Evolutionary conservation across 2,329 filamentous ascomycete species (phyloP).

Genomic region (Huntiella decipiens): DNA sequence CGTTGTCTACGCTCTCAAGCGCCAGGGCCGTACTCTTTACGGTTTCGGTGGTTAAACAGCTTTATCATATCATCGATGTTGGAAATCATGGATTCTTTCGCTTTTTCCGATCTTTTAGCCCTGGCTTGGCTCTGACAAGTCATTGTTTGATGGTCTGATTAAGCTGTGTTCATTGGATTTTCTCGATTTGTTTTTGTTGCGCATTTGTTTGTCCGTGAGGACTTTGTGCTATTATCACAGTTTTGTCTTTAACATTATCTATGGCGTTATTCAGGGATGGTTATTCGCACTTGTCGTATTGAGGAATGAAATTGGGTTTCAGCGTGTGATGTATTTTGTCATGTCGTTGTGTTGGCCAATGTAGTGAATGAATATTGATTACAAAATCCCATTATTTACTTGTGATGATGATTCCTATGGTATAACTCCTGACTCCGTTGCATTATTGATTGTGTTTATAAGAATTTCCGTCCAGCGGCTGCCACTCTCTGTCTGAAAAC

Average conservation of each 20-base stretch:
- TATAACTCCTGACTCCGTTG: no score
- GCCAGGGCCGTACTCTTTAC: slow-evolving; percentile 61
- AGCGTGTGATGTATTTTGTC: slow-evolving; percentile 10
- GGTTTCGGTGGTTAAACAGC: slow-evolving; percentile 64
- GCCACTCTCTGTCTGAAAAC: slow-evolving; percentile 68
- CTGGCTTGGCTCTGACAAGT: no score
- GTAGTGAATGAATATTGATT: slow-evolving; percentile 9
- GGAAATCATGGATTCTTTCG: background rate
- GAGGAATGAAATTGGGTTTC: no score
- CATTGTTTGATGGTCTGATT: no score
- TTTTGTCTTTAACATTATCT: slow-evolving; percentile 9
- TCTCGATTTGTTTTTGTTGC: slow-evolving; percentile 1
- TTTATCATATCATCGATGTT: background rate
- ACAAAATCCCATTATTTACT: slow-evolving; percentile 9
- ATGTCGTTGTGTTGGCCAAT: background rate
- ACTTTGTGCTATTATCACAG: slow-evolving; percentile 7
- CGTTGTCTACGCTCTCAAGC: slow-evolving; percentile 49
- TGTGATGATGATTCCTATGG: background rate
- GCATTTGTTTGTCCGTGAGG: background rate
- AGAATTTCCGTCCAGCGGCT: slow-evolving; percentile 80
- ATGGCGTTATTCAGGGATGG: slow-evolving; percentile 7
- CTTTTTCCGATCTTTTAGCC: background rate
- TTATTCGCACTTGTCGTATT: background rate
- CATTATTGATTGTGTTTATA: slow-evolving; percentile 25
- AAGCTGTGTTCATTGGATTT: no score